phyloP scores from a whole-genome alignment of 257 asterid genomes.

The Lycium ferocissimum region DNA sequence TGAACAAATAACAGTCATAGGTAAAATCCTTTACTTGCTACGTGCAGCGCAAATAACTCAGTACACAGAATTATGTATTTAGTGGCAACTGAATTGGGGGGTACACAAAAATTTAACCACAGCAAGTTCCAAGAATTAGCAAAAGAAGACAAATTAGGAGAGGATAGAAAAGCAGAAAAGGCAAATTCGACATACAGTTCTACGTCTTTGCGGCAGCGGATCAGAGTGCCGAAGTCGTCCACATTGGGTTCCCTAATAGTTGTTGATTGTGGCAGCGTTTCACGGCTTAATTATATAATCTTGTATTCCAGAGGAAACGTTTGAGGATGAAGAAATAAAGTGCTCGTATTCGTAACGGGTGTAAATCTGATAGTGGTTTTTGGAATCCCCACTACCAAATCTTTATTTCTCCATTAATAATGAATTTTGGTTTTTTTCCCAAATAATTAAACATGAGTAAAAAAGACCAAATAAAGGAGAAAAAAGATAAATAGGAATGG shows the following conservation, averaged over 20 bases:
- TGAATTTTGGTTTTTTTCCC: no score
- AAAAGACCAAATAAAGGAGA: no score
- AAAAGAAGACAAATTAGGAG: not conserved
- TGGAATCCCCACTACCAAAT: no score
- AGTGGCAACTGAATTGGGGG: not conserved
- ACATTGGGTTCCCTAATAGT: constrained; percentile 94
- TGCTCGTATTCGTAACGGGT: no score
- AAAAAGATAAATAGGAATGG: no score
- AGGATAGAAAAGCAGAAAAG: not conserved
- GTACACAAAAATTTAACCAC: not conserved
- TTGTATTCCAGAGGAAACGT: no score
- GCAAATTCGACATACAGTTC: constrained; percentile 57
- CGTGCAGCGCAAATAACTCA: not conserved
- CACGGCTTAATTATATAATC: no score
- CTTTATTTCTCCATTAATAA: no score
- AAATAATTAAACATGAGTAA: no score
- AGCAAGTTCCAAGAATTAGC: not conserved
- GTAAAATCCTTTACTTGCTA: not conserved
- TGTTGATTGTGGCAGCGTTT: no score
- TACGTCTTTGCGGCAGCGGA: constrained; percentile 91
- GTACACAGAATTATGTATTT: not conserved
- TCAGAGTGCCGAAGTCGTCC: constrained; percentile 96
- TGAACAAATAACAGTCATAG: not conserved
- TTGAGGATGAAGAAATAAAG: no score
- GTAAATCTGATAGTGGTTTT: no score